Base-by-base conservation (phyloP, 1,284 basidiomycete genomes). In the Nidula niveotomentosa region DNA sequence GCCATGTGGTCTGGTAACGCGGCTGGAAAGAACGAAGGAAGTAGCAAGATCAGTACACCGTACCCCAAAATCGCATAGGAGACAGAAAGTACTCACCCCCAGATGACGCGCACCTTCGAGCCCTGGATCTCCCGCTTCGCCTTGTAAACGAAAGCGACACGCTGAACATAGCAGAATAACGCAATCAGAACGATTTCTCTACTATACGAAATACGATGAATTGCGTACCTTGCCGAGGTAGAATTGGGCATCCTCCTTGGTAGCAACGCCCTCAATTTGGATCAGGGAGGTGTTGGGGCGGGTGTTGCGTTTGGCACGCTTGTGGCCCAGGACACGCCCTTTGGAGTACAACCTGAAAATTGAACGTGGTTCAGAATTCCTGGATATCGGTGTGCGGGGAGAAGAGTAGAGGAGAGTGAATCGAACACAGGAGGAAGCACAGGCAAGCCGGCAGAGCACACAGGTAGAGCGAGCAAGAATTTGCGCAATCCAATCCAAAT, bases 301-400 rank as follows among this genome's bases (percentile, higher is more conserved):
- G 62, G 91, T 84, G 84, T 97, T 98, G 75, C 94, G 90, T 85
- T 98, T 98, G 67, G 93, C 94, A 66, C 97, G 93, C 84, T 98
- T 96, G 92, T 97, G 93, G 66, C 95, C 94, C 72, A 98, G 84
- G 72, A 99, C 89, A 71, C 96, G 94, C 77, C 94, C 97, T 86
- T 98, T 98, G 78, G 80, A 79, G 87, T 98, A 98, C 71, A 98
- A 86, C 86, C 94, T 95, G 73, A 39, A 56, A 52, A 54, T 56
- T 13, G 33, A 44, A 48, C 18, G 55, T 51, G 41, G 36, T 58
- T 62, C 44, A 58, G 53, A 45, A 51, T 35, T 53, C 35, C 18
- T 17, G 39, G 39, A 13, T 4, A 13, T 23, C 2, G 23, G 23
- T 3, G 23, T 23, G 23, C 23, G 23, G 23, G 23, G 23, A 23